A percentile compares a stretch with the other conserved stretches of the same genome.
Conservation (phyloP, 139 green algal genomes). For the Coelastrella sp. region DNA sequence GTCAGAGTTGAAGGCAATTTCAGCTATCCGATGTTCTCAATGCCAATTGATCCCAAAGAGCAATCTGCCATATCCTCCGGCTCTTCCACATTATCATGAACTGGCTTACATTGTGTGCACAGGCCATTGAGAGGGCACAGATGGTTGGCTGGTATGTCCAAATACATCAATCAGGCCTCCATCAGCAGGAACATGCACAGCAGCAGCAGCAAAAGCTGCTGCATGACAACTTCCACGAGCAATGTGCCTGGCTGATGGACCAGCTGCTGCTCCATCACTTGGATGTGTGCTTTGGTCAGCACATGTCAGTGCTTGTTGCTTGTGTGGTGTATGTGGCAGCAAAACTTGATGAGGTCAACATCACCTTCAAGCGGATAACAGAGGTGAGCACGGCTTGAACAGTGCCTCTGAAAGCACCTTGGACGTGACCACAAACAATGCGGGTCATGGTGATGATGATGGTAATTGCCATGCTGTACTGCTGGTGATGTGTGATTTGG, state of each 20-base stretch:
- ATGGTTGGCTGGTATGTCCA: neutral
- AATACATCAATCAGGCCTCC: neutral
- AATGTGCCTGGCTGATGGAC: slow-evolving; percentile 40
- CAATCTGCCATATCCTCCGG: too few relatives aligned
- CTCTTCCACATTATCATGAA: too few relatives aligned
- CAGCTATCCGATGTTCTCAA: too few relatives aligned
- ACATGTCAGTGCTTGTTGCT: slow-evolving; percentile 16
- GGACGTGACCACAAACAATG: neutral
- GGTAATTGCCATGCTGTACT: too few relatives aligned
- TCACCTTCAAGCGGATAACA: slow-evolving; percentile 15
- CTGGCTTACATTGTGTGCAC: too few relatives aligned
- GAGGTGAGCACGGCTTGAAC: neutral
- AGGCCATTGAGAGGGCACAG: too few relatives aligned
- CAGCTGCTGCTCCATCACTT: slow-evolving; percentile 1
- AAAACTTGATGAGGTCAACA: neutral
- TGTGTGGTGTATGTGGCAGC: slow-evolving; percentile 18
- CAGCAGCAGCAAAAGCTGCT: too few relatives aligned
- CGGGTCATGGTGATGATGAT: too few relatives aligned
- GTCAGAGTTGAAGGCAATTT: too few relatives aligned
- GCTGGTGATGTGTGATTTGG: too few relatives aligned
- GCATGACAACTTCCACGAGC: slow-evolving; percentile 4
- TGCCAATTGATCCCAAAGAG: too few relatives aligned
- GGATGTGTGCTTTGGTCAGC: slow-evolving; percentile 19
- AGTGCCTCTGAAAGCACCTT: neutral
- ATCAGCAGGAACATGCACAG: slow-evolving; percentile 9